A percentile compares a stretch with the other conserved stretches of the same genome.
These are phyloP conservation scores for Capniomyces stellatus DNA, from an alignment of 371 early-diverging fungal species.

Conservation along the genomic window DNA sequence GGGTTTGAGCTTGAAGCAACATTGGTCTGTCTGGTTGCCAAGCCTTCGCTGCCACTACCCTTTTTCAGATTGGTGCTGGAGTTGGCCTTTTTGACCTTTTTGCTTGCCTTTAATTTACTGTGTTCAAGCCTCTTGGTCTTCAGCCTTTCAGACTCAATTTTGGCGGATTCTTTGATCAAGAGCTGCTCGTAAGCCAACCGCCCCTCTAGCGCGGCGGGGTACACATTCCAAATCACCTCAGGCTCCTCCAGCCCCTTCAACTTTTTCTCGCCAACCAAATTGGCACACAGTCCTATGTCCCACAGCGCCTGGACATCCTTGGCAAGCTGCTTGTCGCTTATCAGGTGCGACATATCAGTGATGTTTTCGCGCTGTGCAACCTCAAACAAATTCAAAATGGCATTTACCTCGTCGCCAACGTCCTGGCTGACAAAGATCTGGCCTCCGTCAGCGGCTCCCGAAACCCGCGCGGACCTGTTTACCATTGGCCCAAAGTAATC, in stretches of 20 bases:
- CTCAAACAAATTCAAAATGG: conserved; percentile 20
- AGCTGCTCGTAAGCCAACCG: conserved; percentile 21
- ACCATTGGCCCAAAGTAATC: conserved; percentile 94
- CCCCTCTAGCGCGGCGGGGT: conserved; percentile 35
- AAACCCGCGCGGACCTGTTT: conserved; percentile 72
- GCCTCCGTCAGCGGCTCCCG: conserved; percentile 80
- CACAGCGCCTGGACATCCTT: conserved; percentile 43
- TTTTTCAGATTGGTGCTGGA: no score
- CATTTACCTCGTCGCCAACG: conserved; percentile 24
- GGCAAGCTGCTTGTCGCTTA: conserved; percentile 24
- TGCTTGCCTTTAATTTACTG: no score
- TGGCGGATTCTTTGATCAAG: conserved; percentile 1
- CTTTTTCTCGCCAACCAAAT: conserved; percentile 60
- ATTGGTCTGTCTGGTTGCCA: no score
- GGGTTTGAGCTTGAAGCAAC: no score
- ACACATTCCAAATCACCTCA: conserved; percentile 62
- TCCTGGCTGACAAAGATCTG: conserved; percentile 48
- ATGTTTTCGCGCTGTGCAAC: conserved; percentile 18
- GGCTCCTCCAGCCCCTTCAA: conserved; percentile 81
- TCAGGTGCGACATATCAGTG: conserved; percentile 21
- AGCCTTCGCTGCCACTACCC: no score
- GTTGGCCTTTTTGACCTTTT: no score
- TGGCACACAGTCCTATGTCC: conserved; percentile 46
- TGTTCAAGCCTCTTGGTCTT: no score
- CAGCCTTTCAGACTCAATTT: no score